These are phyloP conservation scores for Euphorbia neoarborescens DNA, from an alignment of 441 rosid genomes.

Conservation along the genomic window DNA sequence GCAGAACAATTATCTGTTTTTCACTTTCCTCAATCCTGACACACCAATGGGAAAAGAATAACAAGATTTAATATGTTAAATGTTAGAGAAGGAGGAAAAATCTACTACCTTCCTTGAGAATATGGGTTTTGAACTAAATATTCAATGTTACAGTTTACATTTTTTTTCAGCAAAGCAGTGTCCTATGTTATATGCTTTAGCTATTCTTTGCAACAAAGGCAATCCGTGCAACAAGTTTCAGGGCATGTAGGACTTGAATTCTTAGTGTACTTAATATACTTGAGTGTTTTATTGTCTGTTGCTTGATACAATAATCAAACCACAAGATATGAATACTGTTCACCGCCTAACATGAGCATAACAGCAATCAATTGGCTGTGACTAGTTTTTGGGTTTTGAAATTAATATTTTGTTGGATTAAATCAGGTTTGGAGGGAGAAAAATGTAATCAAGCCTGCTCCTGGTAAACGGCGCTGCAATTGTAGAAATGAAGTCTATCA, in stretches of 20 bases:
- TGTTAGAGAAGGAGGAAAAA: neutral
- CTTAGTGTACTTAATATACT: neutral
- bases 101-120: neutral
- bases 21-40: neutral
- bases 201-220: neutral
- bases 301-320: neutral
- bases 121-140: neutral
- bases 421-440: constrained; percentile 94
- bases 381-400: neutral
- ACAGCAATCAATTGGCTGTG: neutral
- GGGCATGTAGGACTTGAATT: neutral
- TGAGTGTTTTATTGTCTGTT: neutral
- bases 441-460: constrained; percentile 80
- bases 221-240: neutral
- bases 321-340: neutral
- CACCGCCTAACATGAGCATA: neutral
- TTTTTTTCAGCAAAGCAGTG: neutral
- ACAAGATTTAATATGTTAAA: neutral
- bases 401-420: constrained; percentile 14
- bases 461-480: constrained; percentile 88
- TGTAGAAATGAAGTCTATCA: constrained; percentile 96
- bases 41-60: neutral
- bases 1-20: neutral
- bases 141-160: neutral
- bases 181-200: neutral